Conservation (phyloP, 1,284 basidiomycete genomes). For the Porodaedalea pini region DNA sequence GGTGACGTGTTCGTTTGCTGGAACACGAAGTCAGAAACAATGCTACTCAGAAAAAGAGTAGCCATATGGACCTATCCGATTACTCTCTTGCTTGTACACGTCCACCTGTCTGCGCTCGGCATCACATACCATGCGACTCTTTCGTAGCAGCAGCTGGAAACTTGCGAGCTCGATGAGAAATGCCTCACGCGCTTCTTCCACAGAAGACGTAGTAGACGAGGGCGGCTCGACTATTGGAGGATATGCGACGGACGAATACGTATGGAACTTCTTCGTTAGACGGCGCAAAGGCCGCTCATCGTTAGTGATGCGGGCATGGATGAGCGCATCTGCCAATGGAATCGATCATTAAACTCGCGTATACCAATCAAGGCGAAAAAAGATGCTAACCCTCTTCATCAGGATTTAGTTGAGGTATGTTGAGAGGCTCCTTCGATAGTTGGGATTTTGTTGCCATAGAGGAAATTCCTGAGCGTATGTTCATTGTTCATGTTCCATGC, state of each 20-base stretch:
- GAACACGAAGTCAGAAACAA: slow-evolving; percentile 16
- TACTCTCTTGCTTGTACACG: slow-evolving; percentile 68
- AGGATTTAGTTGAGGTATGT: not conserved
- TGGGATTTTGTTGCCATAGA: not conserved
- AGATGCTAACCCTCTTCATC: slow-evolving; percentile 9
- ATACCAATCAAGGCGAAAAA: not conserved
- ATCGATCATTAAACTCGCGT: not conserved
- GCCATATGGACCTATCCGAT: slow-evolving; percentile 57
- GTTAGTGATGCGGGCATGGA: slow-evolving; percentile 71
- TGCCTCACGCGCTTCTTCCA: slow-evolving; percentile 71
- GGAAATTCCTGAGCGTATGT: too few species aligned
- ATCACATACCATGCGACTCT: slow-evolving; percentile 74
- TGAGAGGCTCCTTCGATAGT: not conserved
- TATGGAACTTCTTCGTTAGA: slow-evolving; percentile 75
- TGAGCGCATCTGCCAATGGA: slow-evolving; percentile 58
- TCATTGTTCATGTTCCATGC: too few species aligned
- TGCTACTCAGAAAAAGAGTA: not conserved
- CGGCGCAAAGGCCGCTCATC: slow-evolving; percentile 60
- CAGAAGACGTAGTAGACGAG: slow-evolving; percentile 34
- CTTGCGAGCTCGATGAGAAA: slow-evolving; percentile 72
- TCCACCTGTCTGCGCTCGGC: slow-evolving; percentile 78
- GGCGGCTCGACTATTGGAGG: slow-evolving; percentile 42
- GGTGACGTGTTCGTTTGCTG: slow-evolving; percentile 67
- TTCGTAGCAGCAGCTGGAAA: slow-evolving; percentile 69
- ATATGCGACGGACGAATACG: slow-evolving; percentile 57